Conservation (phyloP, 2,329 filamentous ascomycete species). For the Cytospora paraplurivora region DNA sequence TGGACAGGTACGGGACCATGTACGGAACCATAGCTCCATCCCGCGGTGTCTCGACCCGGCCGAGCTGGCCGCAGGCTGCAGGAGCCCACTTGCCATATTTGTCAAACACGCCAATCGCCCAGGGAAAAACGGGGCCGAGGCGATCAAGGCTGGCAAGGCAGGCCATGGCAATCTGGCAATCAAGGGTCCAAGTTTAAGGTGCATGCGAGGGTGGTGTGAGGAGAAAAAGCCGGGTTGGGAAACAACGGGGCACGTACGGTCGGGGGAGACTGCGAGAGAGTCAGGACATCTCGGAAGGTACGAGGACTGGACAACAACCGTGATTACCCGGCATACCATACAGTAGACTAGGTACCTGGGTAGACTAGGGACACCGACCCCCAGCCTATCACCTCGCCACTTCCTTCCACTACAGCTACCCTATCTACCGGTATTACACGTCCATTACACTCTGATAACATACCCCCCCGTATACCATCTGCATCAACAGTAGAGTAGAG, state of each 20-base stretch:
- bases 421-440: no score
- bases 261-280: background rate
- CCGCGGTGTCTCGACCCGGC: background rate
- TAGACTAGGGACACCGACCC: no score
- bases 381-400: no score
- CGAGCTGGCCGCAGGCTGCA: background rate
- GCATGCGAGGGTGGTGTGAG: constrained; percentile 13
- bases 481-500: no score
- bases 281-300: background rate
- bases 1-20: no score
- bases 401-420: no score
- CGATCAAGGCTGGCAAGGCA: no score
- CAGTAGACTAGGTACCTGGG: no score
- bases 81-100: background rate
- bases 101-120: background rate
- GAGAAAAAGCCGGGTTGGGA: constrained; percentile 22
- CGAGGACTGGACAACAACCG: no score
- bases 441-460: no score
- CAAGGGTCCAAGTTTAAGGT: background rate
- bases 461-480: no score
- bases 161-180: background rate
- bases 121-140: background rate
- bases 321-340: no score
- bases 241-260: background rate
- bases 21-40: background rate